These are phyloP conservation scores for Aureobasidium namibiae DNA, from an alignment of 2,329 filamentous ascomycete genomes.

Conservation along the genomic window DNA sequence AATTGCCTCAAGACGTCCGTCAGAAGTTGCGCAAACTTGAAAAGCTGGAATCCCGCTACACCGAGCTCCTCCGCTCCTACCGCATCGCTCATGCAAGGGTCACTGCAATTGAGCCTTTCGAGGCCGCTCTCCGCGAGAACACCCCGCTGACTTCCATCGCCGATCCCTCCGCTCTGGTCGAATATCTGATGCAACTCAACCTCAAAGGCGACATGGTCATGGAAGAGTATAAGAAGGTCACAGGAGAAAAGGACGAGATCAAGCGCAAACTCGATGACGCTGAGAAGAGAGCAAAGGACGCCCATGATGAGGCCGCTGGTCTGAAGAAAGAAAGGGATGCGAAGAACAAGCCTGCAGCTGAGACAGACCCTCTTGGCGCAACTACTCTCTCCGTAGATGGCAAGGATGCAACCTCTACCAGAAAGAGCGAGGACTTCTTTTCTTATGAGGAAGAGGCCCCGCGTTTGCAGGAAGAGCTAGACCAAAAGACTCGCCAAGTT, in stretches of 20 bases:
- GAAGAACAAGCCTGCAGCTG: constrained; percentile 3
- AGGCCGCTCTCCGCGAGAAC: constrained; percentile 81
- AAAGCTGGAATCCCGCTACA: constrained; percentile 79
- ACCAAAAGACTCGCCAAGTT: constrained; percentile 50
- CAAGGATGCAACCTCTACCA: not conserved
- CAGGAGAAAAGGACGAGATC: constrained; percentile 65
- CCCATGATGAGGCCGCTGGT: constrained; percentile 56
- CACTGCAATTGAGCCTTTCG: constrained; percentile 84
- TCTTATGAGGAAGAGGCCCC: constrained; percentile 85
- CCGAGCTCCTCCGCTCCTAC: constrained; percentile 85
- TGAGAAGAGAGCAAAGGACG: constrained; percentile 53
- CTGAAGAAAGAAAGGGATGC: constrained; percentile 35
- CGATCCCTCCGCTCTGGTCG: constrained; percentile 74
- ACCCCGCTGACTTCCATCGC: constrained; percentile 83
- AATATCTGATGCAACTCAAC: constrained; percentile 83
- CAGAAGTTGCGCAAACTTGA: constrained; percentile 77
- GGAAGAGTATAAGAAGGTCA: constrained; percentile 83
- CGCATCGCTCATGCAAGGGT: constrained; percentile 82
- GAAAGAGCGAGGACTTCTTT: constrained; percentile 60
- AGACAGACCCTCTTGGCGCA: constrained; percentile 19
- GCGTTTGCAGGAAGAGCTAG: constrained; percentile 64
- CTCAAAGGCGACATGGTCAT: constrained; percentile 86
- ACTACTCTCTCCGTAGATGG: not conserved
- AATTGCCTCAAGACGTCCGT: constrained; percentile 63
- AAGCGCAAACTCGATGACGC: constrained; percentile 68